Conservation (phyloP, 202 grass and related monocot species). For the Schoenoplectus tabernaemontani region DNA sequence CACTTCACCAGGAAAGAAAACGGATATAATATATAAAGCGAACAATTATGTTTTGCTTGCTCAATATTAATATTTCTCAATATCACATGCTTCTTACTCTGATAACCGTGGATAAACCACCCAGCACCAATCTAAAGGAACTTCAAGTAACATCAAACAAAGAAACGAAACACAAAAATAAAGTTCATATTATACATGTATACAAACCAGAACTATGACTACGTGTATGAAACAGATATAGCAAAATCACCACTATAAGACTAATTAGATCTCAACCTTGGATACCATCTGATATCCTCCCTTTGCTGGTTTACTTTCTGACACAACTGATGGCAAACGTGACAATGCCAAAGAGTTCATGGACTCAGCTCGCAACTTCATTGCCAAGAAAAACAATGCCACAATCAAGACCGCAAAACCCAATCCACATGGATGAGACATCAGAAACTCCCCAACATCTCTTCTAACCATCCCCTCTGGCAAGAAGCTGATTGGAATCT, state of each 20-base stretch:
- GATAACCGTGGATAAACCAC: neutral
- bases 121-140: neutral
- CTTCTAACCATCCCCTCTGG: slow-evolving; percentile 33
- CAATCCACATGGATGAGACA: slow-evolving; percentile 62
- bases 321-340: slow-evolving; percentile 32
- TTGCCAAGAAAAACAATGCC: slow-evolving; percentile 41
- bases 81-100: neutral
- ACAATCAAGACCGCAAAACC: slow-evolving; percentile 48
- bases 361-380: slow-evolving; percentile 54
- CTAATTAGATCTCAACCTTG: slow-evolving; percentile 16
- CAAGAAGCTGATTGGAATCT: slow-evolving; percentile 37
- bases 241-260: neutral
- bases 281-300: slow-evolving; percentile 63
- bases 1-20: too few species aligned
- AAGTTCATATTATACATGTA: neutral
- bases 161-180: neutral
- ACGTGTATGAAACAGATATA: neutral
- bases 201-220: neutral
- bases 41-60: neutral
- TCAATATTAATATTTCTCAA: neutral
- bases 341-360: slow-evolving; percentile 37
- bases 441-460: slow-evolving; percentile 57
- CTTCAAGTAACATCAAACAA: too few species aligned
- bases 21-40: too few species aligned
- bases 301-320: slow-evolving; percentile 41